Percentiles rank a stretch among this genome's conserved stretches.
Evolutionary conservation across 2,329 filamentous ascomycete genomes (phyloP).

Genomic region (Immersiporthe knoxdaviesiana): DNA sequence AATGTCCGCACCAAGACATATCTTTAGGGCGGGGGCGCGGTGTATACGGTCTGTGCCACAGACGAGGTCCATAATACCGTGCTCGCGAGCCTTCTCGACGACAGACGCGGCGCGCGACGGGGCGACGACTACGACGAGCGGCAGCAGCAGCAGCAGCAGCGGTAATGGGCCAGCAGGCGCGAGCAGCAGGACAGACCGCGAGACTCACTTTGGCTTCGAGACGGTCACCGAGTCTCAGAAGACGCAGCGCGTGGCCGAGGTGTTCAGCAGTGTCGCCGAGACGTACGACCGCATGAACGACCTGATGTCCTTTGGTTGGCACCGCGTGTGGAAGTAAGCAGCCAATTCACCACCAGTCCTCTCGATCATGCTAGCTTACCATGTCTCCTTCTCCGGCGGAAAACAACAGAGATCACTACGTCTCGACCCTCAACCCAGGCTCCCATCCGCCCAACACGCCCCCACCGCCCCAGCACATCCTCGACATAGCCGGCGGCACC

Average conservation of each 20-base stretch:
- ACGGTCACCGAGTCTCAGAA: conserved; percentile 83
- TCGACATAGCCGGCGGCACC: conserved; percentile 95
- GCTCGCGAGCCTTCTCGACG: conserved; percentile 22
- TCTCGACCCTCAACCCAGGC: conserved; percentile 86
- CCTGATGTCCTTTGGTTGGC: conserved; percentile 96
- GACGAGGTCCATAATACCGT: conserved; percentile 6
- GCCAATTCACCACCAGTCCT: neutral
- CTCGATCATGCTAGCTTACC: conserved; percentile 18
- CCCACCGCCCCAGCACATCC: conserved; percentile 67
- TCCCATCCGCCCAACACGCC: conserved; percentile 49
- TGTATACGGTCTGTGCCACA: conserved; percentile 16
- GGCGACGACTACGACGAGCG: neutral
- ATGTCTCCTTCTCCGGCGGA: neutral
- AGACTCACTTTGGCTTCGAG: conserved; percentile 90
- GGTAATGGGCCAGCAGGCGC: neutral
- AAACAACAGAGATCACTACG: conserved; percentile 79
- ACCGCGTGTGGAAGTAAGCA: conserved; percentile 85
- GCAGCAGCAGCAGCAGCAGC: too few species aligned
- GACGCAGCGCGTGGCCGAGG: conserved; percentile 70
- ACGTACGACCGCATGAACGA: conserved; percentile 99
- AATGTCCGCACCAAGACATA: conserved; percentile 23
- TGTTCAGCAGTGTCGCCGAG: conserved; percentile 93
- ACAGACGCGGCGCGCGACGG: conserved; percentile 15
- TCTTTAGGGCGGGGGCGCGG: conserved; percentile 17
- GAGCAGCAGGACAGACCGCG: conserved; percentile 50